Evolutionary conservation across 228 moss, liverwort and hornwort genomes (phyloP), one percentile per base, ranked within the genome.

Genomic region (Sphagnum magellanicum): DNA sequence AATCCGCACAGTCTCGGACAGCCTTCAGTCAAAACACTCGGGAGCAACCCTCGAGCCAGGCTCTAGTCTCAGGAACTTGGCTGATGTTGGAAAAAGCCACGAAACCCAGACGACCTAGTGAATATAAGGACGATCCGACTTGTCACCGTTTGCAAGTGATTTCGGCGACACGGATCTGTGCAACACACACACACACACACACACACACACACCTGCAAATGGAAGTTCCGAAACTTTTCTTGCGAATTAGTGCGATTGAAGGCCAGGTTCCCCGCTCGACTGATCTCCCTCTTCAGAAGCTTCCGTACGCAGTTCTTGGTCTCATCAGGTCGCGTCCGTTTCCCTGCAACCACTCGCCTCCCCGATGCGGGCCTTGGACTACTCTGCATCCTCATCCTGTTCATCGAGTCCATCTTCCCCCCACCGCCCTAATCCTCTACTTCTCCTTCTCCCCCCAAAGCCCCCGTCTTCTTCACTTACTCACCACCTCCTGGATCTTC

Each of bases 241-340:
- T 98, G 93, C 70, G 98, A 98, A 74, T 98, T 98, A 6, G 85
- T 93, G 17, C 98, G 90, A 70, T 93, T 98, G 61, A 98, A 98
- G 0, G 90, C 86, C 98, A 93, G 93, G 84, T 98, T 98, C 5
- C 98, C 98, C 3, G 93, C 86, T n/a, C 93, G 89, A 53, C 98
- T 98, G 59, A 98, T 90, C 90, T 98, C 98, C 66, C 98, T 88
- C 71, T 90, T 90, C 65, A 93, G 78, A 67, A 88, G 67, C 79
- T 97, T 97, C 58, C 83, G 93, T 67, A 97, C 89, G 66, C 93
- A 97, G 81, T 93, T 93, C 32, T 32, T 32, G 7, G 87, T 85
- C 61, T 76, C 91, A 50, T 94, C 94, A 13, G 90, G 88, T 51
- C 90, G 83, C 4, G 85, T 68, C 8, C 93, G 79, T 78, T 92